Percentiles rank a stretch among this genome's conserved stretches.
These are phyloP conservation scores for Diaporthe eres DNA, from an alignment of 2,329 filamentous ascomycete genomes.

Conservation along the genomic window DNA sequence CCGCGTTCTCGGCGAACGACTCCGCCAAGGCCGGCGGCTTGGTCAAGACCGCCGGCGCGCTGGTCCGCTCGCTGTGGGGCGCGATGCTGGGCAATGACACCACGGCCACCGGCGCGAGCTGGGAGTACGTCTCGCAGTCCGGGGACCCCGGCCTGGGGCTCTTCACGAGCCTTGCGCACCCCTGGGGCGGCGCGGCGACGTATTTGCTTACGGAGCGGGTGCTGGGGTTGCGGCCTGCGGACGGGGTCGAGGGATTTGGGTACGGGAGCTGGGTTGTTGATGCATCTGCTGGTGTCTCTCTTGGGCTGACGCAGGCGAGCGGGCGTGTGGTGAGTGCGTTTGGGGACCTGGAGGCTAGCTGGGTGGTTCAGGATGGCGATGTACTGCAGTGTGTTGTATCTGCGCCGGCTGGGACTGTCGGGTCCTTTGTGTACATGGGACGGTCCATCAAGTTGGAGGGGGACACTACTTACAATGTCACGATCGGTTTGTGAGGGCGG, in stretches of 20 bases:
- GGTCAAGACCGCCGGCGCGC: constrained; percentile 35
- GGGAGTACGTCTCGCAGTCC: constrained; percentile 60
- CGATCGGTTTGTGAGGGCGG: neutral
- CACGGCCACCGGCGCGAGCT: constrained; percentile 56
- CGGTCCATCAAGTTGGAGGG: neutral
- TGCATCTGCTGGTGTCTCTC: neutral
- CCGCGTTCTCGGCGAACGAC: constrained; percentile 42
- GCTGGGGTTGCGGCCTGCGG: neutral
- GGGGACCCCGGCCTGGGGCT: constrained; percentile 56
- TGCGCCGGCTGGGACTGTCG: neutral
- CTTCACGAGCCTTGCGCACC: constrained; percentile 59
- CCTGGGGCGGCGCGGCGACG: constrained; percentile 61
- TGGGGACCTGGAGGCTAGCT: neutral
- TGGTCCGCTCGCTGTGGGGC: constrained; percentile 52
- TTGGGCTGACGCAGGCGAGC: neutral
- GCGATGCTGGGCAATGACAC: constrained; percentile 55
- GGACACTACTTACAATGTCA: neutral
- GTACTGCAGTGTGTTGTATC: neutral
- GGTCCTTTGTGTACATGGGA: neutral
- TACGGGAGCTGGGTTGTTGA: constrained; percentile 4
- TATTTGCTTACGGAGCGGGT: constrained; percentile 58
- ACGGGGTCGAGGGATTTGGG: neutral
- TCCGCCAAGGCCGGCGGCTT: constrained; percentile 49
- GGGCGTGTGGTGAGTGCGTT: neutral
- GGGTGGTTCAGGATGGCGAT: neutral